Base-by-base conservation (phyloP, 441 rosid species). In the Macaranga tanarius region DNA sequence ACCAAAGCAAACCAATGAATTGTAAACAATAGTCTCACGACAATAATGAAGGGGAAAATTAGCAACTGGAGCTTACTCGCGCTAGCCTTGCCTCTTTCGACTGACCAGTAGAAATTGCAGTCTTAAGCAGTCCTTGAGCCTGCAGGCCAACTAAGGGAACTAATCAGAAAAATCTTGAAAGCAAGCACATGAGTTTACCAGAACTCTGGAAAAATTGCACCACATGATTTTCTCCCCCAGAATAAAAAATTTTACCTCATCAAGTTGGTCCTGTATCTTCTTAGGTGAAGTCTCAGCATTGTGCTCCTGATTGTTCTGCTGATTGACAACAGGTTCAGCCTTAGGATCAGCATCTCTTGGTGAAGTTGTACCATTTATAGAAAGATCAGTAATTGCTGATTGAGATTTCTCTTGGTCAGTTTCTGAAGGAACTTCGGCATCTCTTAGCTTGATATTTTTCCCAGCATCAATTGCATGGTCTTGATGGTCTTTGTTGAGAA, bases 11-110 rank as follows among this genome's bases (percentile, higher is more conserved):
- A 69, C 64, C 20, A 67, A 10, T 62, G 12, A 17, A 75, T 25
- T 51, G 48, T 52, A 51, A 42, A 19, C 66, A 52, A 59, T 26
- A 8, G 40, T 42, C 69, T 26, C n/a, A 38, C 16, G 58, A 44
- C 26, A 57, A 51, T 17, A 17, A n/a, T 19, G 47, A 45, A 75
- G 59, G 47, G 47, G 65, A 70, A 40, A 70, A 61, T 28, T 7
- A 47, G 65, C 13, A 55, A 70, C 59, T 67, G 65, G 63, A 76
- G 66, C 97, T 85, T 90, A 96, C 98, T 91, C 95, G 92, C 69
- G 97, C 93, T 82, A 96, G 77, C 76, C 99, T 88, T 67, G 98
- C 97, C 85, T 96, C 99, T 84, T 96, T 96, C 71, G 99, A 96
- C 81, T 88, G 94, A 73, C 98, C 99, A 70, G 92, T 86, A 74